phyloP scores from a whole-genome alignment of 2,329 filamentous ascomycete species.

The Nothophoma quercina region DNA sequence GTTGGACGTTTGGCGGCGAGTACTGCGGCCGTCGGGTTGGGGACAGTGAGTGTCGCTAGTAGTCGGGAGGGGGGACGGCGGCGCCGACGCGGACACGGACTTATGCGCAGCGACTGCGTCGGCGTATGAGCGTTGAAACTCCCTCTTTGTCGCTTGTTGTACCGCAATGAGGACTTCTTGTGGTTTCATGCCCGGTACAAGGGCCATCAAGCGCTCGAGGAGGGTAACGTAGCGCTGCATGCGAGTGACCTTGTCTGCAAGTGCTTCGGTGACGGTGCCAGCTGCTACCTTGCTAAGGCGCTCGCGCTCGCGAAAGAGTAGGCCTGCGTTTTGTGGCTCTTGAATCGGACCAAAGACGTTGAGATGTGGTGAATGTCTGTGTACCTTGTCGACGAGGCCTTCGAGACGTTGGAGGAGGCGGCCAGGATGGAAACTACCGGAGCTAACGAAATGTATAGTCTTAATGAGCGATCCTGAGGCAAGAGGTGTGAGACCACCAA shows the following conservation, averaged over 20 bases:
- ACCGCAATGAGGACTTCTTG: constrained; percentile 30
- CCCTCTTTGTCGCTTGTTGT: constrained; percentile 28
- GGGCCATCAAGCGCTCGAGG: constrained; percentile 39
- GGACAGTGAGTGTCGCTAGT: constrained; percentile 10
- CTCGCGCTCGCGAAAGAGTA: constrained; percentile 39
- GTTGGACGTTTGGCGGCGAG: constrained; percentile 6
- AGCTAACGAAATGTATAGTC: constrained; percentile 37
- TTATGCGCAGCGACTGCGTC: constrained; percentile 26
- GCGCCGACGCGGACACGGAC: background rate
- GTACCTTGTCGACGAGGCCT: constrained; percentile 44
- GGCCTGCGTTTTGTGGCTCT: constrained; percentile 30
- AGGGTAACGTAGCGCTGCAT: constrained; percentile 40
- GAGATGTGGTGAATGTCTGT: constrained; percentile 35
- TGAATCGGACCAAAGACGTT: constrained; percentile 41
- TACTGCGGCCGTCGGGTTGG: constrained; percentile 8
- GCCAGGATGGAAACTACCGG: constrained; percentile 33
- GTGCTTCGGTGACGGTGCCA: constrained; percentile 22
- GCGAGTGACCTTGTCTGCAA: constrained; percentile 37
- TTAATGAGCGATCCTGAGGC: constrained; percentile 33
- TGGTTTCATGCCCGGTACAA: constrained; percentile 32
- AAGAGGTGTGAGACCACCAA: constrained; percentile 37
- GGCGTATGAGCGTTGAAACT: constrained; percentile 32
- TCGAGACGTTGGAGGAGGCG: constrained; percentile 47
- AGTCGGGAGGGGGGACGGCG: background rate
- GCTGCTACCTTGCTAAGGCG: constrained; percentile 34